Conservation (phyloP, 177 flowering plant genomes). For the Tripterygium wilfordii region DNA sequence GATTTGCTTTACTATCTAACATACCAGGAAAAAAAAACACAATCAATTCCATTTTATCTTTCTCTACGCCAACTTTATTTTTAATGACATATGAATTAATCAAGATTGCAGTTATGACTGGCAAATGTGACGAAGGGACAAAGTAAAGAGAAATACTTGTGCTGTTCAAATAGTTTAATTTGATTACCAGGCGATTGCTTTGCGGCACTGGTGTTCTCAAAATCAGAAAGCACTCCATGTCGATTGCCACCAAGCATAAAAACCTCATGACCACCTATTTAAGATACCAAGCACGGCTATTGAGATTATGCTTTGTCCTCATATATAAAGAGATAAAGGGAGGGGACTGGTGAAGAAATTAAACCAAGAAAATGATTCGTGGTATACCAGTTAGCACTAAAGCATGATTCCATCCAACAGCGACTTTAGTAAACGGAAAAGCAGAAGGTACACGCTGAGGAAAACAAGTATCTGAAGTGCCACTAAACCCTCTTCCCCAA, state of each 20-base stretch:
- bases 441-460: constrained; percentile 38
- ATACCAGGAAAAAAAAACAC: too few relatives aligned
- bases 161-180: too few relatives aligned
- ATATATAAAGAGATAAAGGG: neutral
- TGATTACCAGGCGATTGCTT: constrained; percentile 26
- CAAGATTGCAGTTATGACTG: too few relatives aligned
- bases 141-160: too few relatives aligned
- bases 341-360: neutral
- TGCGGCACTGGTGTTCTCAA: constrained; percentile 17
- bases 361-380: neutral
- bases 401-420: constrained; percentile 94
- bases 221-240: constrained; percentile 55
- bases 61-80: too few relatives aligned
- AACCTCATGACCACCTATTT: constrained; percentile 52
- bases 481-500: constrained; percentile 83
- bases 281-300: constrained; percentile 6
- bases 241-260: constrained; percentile 68
- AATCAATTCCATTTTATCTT: too few relatives aligned
- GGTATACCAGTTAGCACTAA: constrained; percentile 57
- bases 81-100: too few relatives aligned
- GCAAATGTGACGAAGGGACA: too few relatives aligned
- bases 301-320: neutral
- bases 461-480: constrained; percentile 29
- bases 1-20: too few relatives aligned
- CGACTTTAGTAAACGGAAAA: constrained; percentile 35